These are phyloP conservation scores for Leccinum olivaceopallidum DNA, from an alignment of 768 basidiomycete genomes.

Conservation along the genomic window DNA sequence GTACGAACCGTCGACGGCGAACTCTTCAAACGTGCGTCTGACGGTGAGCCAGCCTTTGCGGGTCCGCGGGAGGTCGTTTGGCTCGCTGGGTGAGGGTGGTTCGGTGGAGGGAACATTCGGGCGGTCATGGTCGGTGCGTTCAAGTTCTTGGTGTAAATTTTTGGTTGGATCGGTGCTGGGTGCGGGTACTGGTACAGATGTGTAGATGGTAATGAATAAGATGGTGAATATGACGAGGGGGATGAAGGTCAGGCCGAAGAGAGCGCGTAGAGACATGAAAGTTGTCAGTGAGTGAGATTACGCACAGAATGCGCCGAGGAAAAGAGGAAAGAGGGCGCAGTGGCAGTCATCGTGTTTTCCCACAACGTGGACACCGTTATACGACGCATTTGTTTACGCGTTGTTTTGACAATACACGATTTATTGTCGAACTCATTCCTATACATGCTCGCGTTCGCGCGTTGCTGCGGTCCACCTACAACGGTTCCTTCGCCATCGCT, in stretches of 20 bases:
- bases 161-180: conserved; percentile 41
- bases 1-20: conserved; percentile 64
- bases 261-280: conserved; percentile 59
- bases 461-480: too few relatives aligned
- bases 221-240: conserved; percentile 66
- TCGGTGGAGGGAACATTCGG: conserved; percentile 29
- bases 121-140: conserved; percentile 24
- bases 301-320: background rate
- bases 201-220: conserved; percentile 71
- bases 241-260: conserved; percentile 84
- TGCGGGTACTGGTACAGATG: conserved; percentile 75
- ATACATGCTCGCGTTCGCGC: too few relatives aligned
- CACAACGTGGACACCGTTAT: conserved; percentile 11
- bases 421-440: too few relatives aligned
- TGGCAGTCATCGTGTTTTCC: conserved; percentile 7
- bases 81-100: conserved; percentile 24
- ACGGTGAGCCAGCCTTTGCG: conserved; percentile 85
- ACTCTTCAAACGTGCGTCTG: conserved; percentile 75
- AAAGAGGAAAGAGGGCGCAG: background rate
- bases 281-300: background rate
- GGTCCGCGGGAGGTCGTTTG: conserved; percentile 60
- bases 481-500: too few relatives aligned
- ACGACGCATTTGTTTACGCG: too few relatives aligned
- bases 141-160: conserved; percentile 4
- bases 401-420: too few relatives aligned